Evolutionary conservation across 208 protist species (phyloP).

Genomic region (Trypanosoma lewisi): DNA sequence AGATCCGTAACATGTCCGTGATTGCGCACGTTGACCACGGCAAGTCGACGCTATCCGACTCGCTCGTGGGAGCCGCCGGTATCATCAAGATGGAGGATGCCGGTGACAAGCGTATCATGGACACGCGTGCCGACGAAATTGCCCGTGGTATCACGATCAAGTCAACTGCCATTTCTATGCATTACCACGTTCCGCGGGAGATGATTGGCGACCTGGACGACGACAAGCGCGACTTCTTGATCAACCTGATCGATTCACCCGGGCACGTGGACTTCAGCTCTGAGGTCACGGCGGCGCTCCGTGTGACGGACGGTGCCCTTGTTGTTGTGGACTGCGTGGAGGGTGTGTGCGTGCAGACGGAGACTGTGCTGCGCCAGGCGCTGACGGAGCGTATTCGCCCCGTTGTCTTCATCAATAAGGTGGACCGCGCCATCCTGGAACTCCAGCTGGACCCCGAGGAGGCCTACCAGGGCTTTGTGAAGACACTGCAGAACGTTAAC

Average conservation of each 20-base stretch:
- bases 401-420: conserved; percentile 99
- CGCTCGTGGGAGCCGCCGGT: conserved; percentile 93
- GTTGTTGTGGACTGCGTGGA: conserved; percentile 99
- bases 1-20: conserved; percentile 83
- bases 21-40: conserved; percentile 78
- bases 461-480: conserved; percentile 75
- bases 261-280: conserved; percentile 99
- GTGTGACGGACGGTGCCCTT: conserved; percentile 99
- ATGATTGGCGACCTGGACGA: conserved; percentile 55
- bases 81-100: conserved; percentile 92
- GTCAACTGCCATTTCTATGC: conserved; percentile 98
- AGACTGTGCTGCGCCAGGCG: conserved; percentile 96
- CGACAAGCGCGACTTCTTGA: conserved; percentile 85
- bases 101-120: conserved; percentile 70
- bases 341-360: conserved; percentile 99
- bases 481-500: conserved; percentile 76
- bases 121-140: conserved; percentile 83
- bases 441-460: conserved; percentile 86
- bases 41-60: conserved; percentile 96
- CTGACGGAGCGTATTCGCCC: conserved; percentile 98
- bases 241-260: conserved; percentile 93
- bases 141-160: conserved; percentile 99
- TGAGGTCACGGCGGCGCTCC: conserved; percentile 98
- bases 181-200: conserved; percentile 93
- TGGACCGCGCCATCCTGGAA: conserved; percentile 94